Evolutionary conservation across 2,329 filamentous ascomycete genomes (phyloP).

Genomic region (Raffaelea deltoideospora): DNA sequence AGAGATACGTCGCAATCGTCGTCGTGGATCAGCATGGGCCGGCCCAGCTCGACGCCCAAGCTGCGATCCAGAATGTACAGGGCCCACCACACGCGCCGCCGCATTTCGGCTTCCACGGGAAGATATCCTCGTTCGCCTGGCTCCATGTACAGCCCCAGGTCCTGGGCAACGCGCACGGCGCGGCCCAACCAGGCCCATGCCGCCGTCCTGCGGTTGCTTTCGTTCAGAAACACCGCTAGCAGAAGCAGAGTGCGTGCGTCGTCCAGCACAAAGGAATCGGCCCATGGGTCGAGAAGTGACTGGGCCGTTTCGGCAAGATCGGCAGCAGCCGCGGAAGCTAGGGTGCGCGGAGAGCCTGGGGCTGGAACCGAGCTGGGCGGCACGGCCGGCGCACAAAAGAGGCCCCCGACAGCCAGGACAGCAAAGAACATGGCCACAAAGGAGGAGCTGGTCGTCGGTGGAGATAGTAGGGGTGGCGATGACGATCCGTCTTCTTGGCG

Average conservation of each 20-base stretch:
- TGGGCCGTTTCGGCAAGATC: slow-evolving; percentile 59
- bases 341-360: slow-evolving; percentile 46
- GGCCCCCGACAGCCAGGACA: slow-evolving; percentile 65
- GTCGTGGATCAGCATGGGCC: slow-evolving; percentile 72
- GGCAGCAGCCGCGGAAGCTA: slow-evolving; percentile 38
- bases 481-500: too few relatives aligned
- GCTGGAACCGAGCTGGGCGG: too few relatives aligned
- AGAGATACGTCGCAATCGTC: slow-evolving; percentile 74
- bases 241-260: slow-evolving; percentile 60
- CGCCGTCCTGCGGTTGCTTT: slow-evolving; percentile 73
- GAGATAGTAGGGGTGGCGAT: not conserved
- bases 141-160: slow-evolving; percentile 67
- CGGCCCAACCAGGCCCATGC: slow-evolving; percentile 77
- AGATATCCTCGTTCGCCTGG: slow-evolving; percentile 35
- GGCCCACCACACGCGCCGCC: slow-evolving; percentile 83
- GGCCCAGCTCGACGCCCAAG: slow-evolving; percentile 64
- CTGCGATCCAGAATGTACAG: slow-evolving; percentile 80
- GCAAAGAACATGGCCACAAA: slow-evolving; percentile 74
- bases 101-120: slow-evolving; percentile 71
- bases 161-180: slow-evolving; percentile 67
- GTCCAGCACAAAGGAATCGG: slow-evolving; percentile 61
- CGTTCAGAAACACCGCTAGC: slow-evolving; percentile 63
- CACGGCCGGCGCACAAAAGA: too few relatives aligned
- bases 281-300: slow-evolving; percentile 64
- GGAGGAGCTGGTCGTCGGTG: slow-evolving; percentile 34